Base-by-base conservation (phyloP, 2,329 filamentous ascomycete species). In the Neonectria coccinea region DNA sequence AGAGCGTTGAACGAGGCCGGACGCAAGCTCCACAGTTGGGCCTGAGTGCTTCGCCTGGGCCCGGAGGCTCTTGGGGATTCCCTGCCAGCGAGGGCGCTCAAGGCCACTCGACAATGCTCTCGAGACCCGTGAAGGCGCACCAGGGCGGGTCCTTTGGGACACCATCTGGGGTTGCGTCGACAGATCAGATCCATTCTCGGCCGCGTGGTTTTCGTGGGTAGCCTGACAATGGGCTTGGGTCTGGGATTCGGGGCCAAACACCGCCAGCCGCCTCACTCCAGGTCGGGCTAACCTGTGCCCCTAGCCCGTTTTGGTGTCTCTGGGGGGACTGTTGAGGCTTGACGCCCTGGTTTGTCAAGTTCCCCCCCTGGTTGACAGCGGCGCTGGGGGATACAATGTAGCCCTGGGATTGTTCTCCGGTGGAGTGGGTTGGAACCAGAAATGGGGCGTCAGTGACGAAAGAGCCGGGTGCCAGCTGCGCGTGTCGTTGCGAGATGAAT, bases 11-110 rank as follows among this genome's bases (percentile, higher is more conserved):
- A 71, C 50, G 61, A 70, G 61, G 52, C 60, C 55, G 55, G 59
- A 59, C 41, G 45, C 48, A 60, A 70, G 67, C 70, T 76, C 76
- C 76, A 78, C 77, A 78, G 69, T 78, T 78, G 73, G 76, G 76
- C 76, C 67, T 76, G 75, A 73, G 71, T 78, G 77, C 76, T 77
- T 78, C 62, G 59, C 60, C 67, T 70, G 68, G 67, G 39, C 61
- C 56, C 67, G 61, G 65, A 67, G 67, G 58, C 62, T 65, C 65
- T 66, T 65, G 65, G 59, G 64, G 63, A 48, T 62, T 70, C 72
- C 71, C 69, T 74, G 72, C 65, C 67, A 72, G 67, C 64, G 42
- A 63, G 59, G 58, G 53, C 57, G 60, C 70, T 71, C 62, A 68
- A 56, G 53, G 53, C 36, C 44, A 25, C 52, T 53, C 29, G n/a